Conservation (phyloP, 768 basidiomycete species). For the Boletus barrowsii region DNA sequence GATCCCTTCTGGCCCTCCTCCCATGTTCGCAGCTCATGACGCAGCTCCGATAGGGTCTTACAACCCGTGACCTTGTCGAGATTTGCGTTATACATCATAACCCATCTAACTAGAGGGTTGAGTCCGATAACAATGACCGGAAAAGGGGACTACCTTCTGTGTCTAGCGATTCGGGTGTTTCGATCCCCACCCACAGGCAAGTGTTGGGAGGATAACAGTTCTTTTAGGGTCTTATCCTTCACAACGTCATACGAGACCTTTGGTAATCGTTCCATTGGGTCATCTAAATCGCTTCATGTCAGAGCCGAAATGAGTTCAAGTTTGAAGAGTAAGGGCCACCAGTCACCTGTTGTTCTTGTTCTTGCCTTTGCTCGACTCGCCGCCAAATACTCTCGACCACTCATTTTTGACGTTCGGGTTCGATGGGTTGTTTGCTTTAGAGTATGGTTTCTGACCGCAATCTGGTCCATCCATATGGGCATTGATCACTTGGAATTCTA, state of each 20-base stretch:
- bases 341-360: conserved; percentile 33
- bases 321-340: background rate
- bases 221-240: conserved; percentile 58
- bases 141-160: conserved; percentile 47
- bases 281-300: conserved; percentile 28
- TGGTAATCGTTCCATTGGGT: conserved; percentile 47
- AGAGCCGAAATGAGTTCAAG: conserved; percentile 14
- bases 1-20: conserved; percentile 47
- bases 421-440: conserved; percentile 20
- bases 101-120: conserved; percentile 48
- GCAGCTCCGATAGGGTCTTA: conserved; percentile 45
- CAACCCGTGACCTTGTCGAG: conserved; percentile 54
- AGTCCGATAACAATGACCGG: background rate
- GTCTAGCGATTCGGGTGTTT: conserved; percentile 49
- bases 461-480: conserved; percentile 59
- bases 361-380: conserved; percentile 40
- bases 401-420: conserved; percentile 27
- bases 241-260: conserved; percentile 64
- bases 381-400: conserved; percentile 44
- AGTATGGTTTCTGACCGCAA: conserved; percentile 35
- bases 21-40: conserved; percentile 54
- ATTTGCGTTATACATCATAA: conserved; percentile 68
- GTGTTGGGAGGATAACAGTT: conserved; percentile 49
- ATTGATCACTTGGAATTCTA: conserved; percentile 53
- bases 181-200: conserved; percentile 54